A percentile compares a stretch with the other conserved stretches of the same genome.
These are phyloP conservation scores for Teratosphaeria gauchensis DNA, from an alignment of 2,329 filamentous ascomycete genomes.

Conservation along the genomic window DNA sequence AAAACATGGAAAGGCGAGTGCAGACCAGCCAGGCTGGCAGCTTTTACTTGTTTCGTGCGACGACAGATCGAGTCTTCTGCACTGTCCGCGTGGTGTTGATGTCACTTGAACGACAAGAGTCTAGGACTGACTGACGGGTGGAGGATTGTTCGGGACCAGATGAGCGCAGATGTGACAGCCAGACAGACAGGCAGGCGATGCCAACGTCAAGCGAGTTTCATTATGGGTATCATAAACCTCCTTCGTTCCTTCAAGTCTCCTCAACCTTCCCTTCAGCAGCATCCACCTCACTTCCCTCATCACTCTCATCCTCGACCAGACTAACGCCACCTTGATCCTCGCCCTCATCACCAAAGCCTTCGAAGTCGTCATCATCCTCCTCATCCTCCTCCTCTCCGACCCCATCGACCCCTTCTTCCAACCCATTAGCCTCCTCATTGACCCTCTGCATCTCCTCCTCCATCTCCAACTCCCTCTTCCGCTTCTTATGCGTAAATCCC, in stretches of 20 bases:
- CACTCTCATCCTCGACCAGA: neutral
- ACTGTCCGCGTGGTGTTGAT: too few species aligned
- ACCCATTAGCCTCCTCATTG: neutral
- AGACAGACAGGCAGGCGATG: too few species aligned
- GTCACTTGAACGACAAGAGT: too few species aligned
- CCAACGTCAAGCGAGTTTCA: neutral
- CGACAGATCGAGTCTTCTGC: too few species aligned
- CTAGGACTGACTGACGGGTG: too few species aligned
- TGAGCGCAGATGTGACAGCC: too few species aligned
- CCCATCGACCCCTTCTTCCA: neutral
- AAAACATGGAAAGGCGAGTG: too few species aligned
- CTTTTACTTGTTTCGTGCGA: too few species aligned
- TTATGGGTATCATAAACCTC: neutral
- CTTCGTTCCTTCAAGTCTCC: neutral
- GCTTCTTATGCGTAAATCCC: slow-evolving; percentile 72
- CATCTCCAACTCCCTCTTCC: slow-evolving; percentile 50
- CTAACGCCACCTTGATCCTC: neutral
- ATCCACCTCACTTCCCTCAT: neutral
- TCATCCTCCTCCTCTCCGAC: neutral
- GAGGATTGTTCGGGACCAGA: too few species aligned
- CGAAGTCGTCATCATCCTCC: neutral
- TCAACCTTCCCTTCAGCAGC: neutral
- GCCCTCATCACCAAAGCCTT: neutral
- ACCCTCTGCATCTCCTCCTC: slow-evolving; percentile 20
- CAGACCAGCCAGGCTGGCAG: too few species aligned